A percentile compares a stretch with the other conserved stretches of the same genome.
Conservation (phyloP, 2,329 filamentous ascomycete genomes). For the Beauveria sp. region DNA sequence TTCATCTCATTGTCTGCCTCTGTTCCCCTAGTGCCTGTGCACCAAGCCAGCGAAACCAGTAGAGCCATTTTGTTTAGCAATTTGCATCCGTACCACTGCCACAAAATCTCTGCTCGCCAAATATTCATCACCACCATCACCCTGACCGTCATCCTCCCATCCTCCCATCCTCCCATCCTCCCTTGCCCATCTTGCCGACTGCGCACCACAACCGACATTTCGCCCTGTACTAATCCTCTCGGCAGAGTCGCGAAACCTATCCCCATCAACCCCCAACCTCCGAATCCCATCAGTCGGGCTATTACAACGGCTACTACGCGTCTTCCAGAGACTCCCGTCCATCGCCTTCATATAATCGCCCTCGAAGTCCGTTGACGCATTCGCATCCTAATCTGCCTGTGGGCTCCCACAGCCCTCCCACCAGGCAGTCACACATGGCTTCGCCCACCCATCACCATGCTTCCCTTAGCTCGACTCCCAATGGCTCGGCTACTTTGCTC, state of each 20-base stretch:
- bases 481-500: conserved; percentile 32
- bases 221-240: conserved; percentile 14
- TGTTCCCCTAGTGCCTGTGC: conserved; percentile 9
- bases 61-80: neutral
- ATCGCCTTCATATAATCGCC: conserved; percentile 33
- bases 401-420: conserved; percentile 36
- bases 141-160: conserved; percentile 8
- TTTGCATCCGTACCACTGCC: neutral
- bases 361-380: conserved; percentile 44
- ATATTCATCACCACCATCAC: conserved; percentile 3
- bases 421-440: conserved; percentile 32
- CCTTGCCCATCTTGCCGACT: conserved; percentile 7
- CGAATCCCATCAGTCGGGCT: conserved; percentile 36
- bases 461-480: conserved; percentile 30
- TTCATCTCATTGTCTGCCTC: conserved; percentile 6
- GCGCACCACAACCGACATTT: conserved; percentile 16
- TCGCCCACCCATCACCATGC: conserved; percentile 43
- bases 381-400: conserved; percentile 37
- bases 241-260: conserved; percentile 45
- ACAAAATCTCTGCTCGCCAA: neutral
- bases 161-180: conserved; percentile 14
- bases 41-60: neutral
- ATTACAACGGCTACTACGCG: conserved; percentile 42
- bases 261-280: conserved; percentile 33
- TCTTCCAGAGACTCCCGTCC: conserved; percentile 31